A percentile compares a stretch with the other conserved stretches of the same genome.
Evolutionary conservation across 306 rosid species (phyloP).

Genomic region (Ormosia emarginata): DNA sequence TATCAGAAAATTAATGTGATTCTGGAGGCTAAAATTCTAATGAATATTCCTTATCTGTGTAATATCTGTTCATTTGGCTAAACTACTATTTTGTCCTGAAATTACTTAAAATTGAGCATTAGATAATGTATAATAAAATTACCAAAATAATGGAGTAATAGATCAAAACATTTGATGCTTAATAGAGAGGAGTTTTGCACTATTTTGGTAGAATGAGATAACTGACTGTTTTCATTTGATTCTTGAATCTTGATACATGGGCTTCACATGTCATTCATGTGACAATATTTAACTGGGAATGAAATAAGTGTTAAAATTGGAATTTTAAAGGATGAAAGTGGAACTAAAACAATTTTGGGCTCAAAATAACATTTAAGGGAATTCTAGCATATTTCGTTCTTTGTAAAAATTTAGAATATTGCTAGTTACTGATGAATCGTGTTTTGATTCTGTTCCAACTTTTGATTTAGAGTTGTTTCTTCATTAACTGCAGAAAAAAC

Average conservation of each 20-base stretch:
- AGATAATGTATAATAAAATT: background rate
- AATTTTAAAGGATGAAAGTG: background rate
- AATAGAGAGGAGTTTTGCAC: background rate
- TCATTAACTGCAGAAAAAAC: constrained; percentile 66
- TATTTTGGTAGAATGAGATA: background rate
- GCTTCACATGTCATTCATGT: background rate
- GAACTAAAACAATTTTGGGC: background rate
- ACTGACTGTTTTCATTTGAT: background rate
- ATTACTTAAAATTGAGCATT: background rate
- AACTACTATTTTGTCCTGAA: background rate
- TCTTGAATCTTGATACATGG: background rate
- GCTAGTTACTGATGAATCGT: background rate
- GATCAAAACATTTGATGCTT: background rate
- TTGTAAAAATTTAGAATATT: background rate
- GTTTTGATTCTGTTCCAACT: constrained; percentile 11
- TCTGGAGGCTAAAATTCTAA: background rate
- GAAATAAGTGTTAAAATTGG: background rate
- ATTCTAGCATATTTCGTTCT: background rate
- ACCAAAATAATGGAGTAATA: background rate
- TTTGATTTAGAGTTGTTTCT: constrained; percentile 16
- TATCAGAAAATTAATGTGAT: background rate
- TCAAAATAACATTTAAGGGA: background rate
- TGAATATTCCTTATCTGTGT: background rate
- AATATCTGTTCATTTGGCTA: background rate
- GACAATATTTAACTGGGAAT: background rate